A percentile compares a stretch with the other conserved stretches of the same genome.
phyloP scores from a whole-genome alignment of 805 yeast species.

The Vanderwaltozyma tropicalis region DNA sequence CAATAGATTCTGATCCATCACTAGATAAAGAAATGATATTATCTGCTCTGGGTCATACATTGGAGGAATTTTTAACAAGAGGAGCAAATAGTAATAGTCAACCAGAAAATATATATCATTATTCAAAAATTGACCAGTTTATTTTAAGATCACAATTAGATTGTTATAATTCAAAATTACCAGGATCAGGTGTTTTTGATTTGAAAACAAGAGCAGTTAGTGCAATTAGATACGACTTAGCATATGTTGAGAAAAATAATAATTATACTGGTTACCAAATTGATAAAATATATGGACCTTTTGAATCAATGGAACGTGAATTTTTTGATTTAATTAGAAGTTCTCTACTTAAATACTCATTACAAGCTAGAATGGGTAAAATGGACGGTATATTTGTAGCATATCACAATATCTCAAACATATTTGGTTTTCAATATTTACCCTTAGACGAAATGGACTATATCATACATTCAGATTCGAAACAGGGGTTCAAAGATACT shows the following conservation, averaged over 20 bases:
- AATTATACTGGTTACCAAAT: conserved; percentile 62
- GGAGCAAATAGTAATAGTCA: neutral
- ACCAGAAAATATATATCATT: conserved; percentile 46
- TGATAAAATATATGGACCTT: conserved; percentile 46
- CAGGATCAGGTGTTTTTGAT: conserved; percentile 89
- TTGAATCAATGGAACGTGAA: conserved; percentile 79
- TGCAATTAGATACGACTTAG: conserved; percentile 68
- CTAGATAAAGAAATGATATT: conserved; percentile 57
- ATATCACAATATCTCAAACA: conserved; percentile 67
- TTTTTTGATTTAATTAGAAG: conserved; percentile 62
- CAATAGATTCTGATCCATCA: conserved; percentile 64
- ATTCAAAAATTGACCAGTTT: conserved; percentile 57
- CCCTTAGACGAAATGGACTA: conserved; percentile 66
- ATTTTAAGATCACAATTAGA: conserved; percentile 86
- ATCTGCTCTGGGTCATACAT: conserved; percentile 63
- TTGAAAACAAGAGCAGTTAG: conserved; percentile 85
- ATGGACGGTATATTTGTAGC: conserved; percentile 96
- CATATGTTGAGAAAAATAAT: conserved; percentile 42
- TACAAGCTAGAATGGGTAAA: conserved; percentile 89
- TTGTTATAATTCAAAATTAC: conserved; percentile 63
- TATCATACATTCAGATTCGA: conserved; percentile 41
- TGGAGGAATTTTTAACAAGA: conserved; percentile 53
- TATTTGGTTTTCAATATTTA: conserved; percentile 86
- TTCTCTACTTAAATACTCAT: conserved; percentile 69
- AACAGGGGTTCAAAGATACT: conserved; percentile 8